Conservation (phyloP, 495 filamentous ascomycete species). For the Podospora fimiseda region DNA sequence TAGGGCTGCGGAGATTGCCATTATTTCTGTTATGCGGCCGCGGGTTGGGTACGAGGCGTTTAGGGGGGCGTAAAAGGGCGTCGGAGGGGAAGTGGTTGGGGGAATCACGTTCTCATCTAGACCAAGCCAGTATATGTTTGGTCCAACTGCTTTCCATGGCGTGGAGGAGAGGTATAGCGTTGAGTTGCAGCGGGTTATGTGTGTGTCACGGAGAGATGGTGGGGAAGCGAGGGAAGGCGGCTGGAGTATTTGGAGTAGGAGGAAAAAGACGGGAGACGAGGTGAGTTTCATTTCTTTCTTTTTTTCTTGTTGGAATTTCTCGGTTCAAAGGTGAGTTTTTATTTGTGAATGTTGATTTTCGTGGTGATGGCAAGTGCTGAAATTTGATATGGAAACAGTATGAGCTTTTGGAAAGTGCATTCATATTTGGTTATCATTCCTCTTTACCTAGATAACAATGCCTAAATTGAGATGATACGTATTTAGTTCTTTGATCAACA, state of each 20-base stretch:
- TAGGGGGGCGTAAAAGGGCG: conserved; percentile 44
- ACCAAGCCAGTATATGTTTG: conserved; percentile 54
- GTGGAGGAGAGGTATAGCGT: conserved; percentile 35
- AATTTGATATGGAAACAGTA: no score
- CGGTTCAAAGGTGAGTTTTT: no score
- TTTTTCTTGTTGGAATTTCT: no score
- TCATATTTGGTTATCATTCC: no score
- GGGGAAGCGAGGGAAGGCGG: no score
- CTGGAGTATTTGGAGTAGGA: no score
- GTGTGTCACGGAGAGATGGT: conserved; percentile 5
- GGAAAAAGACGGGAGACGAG: background rate
- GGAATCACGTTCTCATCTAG: conserved; percentile 53
- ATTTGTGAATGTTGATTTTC: no score
- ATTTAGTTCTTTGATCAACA: background rate
- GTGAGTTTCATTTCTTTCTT: no score
- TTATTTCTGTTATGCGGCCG: conserved; percentile 48
- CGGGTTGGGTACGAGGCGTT: conserved; percentile 49
- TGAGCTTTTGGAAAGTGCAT: no score
- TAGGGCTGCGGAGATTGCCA: conserved; percentile 45
- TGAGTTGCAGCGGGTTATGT: conserved; percentile 36
- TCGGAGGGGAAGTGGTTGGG: conserved; percentile 33
- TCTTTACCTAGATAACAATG: no score
- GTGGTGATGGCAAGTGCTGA: no score
- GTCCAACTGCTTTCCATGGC: conserved; percentile 44
- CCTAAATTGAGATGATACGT: no score